phyloP scores from a whole-genome alignment of 2,329 filamentous ascomycete species.

The Paecilomyces dactylethromorphus region DNA sequence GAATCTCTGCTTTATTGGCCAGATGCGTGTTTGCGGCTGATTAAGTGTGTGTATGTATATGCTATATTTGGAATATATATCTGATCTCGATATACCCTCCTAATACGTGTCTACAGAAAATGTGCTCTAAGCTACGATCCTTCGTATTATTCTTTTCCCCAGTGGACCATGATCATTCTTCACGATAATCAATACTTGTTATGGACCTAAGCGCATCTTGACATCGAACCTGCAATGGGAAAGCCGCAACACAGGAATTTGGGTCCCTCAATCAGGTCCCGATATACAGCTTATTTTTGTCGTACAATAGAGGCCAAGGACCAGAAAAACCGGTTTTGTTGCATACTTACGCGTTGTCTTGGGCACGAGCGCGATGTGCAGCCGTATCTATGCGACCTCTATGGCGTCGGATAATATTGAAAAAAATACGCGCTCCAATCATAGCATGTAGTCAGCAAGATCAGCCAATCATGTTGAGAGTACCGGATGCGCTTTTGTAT shows the following conservation, averaged over 20 bases:
- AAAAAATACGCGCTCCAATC: background rate
- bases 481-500: background rate
- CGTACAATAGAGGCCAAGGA: background rate
- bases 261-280: too few species aligned
- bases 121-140: too few species aligned
- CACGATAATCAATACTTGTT: too few species aligned
- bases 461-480: background rate
- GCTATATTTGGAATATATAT: too few species aligned
- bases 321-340: background rate
- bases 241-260: too few species aligned
- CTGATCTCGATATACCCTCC: too few species aligned
- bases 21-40: background rate
- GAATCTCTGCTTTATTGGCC: background rate
- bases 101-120: too few species aligned
- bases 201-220: too few species aligned
- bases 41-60: background rate
- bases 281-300: too few species aligned
- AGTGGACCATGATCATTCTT: too few species aligned
- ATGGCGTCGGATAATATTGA: background rate
- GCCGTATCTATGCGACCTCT: background rate
- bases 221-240: too few species aligned
- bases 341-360: background rate
- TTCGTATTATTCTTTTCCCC: too few species aligned
- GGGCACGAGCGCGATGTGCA: background rate
- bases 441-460: background rate